Evolutionary conservation across 2,329 filamentous ascomycete genomes (phyloP), one percentile per base, ranked within the genome.

Genomic region (Penicillium sp.): DNA sequence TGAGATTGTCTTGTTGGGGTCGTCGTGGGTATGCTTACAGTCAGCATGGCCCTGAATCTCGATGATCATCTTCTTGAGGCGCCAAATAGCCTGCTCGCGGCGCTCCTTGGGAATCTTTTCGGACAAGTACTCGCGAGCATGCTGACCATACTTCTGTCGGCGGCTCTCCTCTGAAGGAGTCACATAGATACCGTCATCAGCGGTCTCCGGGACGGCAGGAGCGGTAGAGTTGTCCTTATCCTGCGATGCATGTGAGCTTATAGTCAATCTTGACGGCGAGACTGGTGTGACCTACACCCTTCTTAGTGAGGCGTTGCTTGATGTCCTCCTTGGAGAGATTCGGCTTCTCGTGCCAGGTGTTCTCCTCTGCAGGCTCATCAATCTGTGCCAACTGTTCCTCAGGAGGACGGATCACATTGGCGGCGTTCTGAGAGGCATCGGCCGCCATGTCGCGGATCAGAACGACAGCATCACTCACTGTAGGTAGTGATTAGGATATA

Each of bases 51-150:
- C 91, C 79, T 99, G 95, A 69, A 96, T 92, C 78, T 99, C 95
- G 47, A 97, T 87, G 40, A 99, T 81, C 90, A 98, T 96, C 86
- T 98, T 98, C 87, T 94, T 99, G 66, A 99, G 79, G 39, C 95
- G 90, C 85, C 88, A 96, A 69, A 97, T 88, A 56, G 88, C 89
- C 81, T 96, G 92, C 7, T 98, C 92, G 60, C 93, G 92, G 60
- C 95, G 92, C 76, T 98, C 93, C 77, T 94, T 81, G 1, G 95
- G 93, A 78, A 99, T 84, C 83, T 98, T 99, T 70, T 88, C 85
- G 67, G 86, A 83, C 56, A 97, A 80, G 74, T 98, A 98, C 66
- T 90, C 86, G 72, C 84, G 87, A 27, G 89, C 82, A 58, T 82
- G 70, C 13, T 70, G 67, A 24, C 67, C 62, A 39, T 69, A 54